phyloP scores from a whole-genome alignment of 78 protist species.

The Thecamonas trahens region DNA sequence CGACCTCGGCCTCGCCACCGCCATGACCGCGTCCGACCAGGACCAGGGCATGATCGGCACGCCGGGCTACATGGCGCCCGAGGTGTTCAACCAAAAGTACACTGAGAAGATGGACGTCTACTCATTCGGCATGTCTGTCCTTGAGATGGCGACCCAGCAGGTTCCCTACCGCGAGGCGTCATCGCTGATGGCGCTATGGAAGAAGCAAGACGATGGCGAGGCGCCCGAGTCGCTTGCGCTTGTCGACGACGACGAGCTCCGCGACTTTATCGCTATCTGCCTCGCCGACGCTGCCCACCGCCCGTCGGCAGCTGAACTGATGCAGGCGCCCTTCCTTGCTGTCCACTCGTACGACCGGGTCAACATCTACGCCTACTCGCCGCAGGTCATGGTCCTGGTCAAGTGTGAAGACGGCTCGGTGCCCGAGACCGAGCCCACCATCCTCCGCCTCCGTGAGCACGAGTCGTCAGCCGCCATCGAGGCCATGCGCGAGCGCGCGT shows the following conservation, averaged over 20 bases:
- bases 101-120: slow-evolving; percentile 80
- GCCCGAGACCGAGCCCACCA: no score
- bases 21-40: slow-evolving; percentile 3
- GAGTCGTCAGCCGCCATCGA: no score
- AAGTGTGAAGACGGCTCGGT: no score
- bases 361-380: no score
- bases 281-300: no score
- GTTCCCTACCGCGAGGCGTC: slow-evolving; percentile 81
- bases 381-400: no score
- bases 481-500: no score
- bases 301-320: no score
- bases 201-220: slow-evolving; percentile 32
- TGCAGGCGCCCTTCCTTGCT: no score
- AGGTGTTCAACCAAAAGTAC: slow-evolving; percentile 77
- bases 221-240: slow-evolving; percentile 24
- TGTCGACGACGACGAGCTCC: slow-evolving; percentile 17
- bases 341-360: no score
- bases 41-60: slow-evolving; percentile 58
- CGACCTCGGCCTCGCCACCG: slow-evolving; percentile 83
- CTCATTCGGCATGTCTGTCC: slow-evolving; percentile 87
- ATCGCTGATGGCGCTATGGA: slow-evolving; percentile 62
- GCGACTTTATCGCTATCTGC: slow-evolving; percentile 44
- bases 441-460: no score
- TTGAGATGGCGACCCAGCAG: slow-evolving; percentile 81
- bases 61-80: slow-evolving; percentile 95